Evolutionary conservation across 495 filamentous ascomycete species (phyloP), one percentile per base, ranked within the genome.

Genomic region (Aspergillus steynii): DNA sequence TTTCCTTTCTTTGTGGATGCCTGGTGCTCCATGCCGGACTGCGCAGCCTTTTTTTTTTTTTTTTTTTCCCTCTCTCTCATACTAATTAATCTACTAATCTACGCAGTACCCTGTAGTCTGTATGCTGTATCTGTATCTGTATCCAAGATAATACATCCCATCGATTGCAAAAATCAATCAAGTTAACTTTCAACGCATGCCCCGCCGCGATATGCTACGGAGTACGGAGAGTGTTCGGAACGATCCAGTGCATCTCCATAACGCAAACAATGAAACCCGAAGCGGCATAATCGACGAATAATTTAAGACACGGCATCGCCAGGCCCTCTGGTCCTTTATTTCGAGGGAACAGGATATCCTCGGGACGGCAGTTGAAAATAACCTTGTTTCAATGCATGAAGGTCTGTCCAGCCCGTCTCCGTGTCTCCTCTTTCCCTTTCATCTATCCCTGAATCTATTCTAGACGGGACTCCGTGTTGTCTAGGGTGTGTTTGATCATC

Each of bases 351-450:
- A 59, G 56, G 48, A 51, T 53, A 63, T 67, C 56, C 57, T 68
- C 65, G 65, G 65, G 51, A 68, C 65, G 65, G 65, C 65, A 68
- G 47, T 64, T 68, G 65, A 55, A 55, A 64, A 59, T 67, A 67
- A 68, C 65, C 62, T 67, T 67, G 65, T 63, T 61, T 67, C 65
- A 54, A 61, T 61, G 56, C 52, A 59, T 49, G 56, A 50, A 25
- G 28, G 56, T 50, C 50, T 51, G 29, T 52, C 50, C 28, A 31
- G 31, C 49, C 46, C 37, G 14, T 50, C 42, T 37, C 29, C 32
- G 46, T 48, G 42, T 28, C 26, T 52, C 25, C 45, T 3, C 46
- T 47, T 31, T 60, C 7, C 32, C 28, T 25, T 20, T 25, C 3
- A 37, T 42, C 15, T 50, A 51, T 57, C 15, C 12, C 8, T 46